These are phyloP conservation scores for Larix kaempferi DNA, from an alignment of 75 land plant genomes.

Conservation along the genomic window DNA sequence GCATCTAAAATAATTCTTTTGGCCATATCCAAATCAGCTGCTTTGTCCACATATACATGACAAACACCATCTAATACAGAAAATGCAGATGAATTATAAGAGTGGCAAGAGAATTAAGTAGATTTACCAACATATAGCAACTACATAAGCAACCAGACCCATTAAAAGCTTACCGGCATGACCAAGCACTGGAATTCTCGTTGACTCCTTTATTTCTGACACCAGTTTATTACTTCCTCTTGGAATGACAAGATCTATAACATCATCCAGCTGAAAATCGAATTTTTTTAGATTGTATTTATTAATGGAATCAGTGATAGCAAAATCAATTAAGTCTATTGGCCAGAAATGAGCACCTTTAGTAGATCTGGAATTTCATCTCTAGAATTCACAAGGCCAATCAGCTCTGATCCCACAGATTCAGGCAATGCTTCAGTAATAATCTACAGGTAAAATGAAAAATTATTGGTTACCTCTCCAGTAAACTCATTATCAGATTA, in stretches of 20 bases:
- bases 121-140: background rate
- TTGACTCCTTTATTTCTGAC: conserved; percentile 82
- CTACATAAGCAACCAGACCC: background rate
- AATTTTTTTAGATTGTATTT: background rate
- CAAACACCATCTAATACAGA: conserved; percentile 81
- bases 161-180: conserved; percentile 75
- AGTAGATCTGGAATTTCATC: conserved; percentile 95
- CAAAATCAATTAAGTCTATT: background rate
- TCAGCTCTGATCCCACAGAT: conserved; percentile 70
- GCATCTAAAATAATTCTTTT: conserved; percentile 81
- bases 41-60: conserved; percentile 94
- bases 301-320: background rate
- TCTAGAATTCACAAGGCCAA: conserved; percentile 92
- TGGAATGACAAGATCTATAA: conserved; percentile 97
- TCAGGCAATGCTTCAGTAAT: conserved; percentile 85
- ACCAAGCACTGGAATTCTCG: conserved; percentile 96
- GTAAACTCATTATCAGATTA: background rate
- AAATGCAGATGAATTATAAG: background rate
- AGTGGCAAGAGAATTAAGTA: background rate
- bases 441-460: conserved; percentile 39
- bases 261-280: conserved; percentile 86
- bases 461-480: background rate
- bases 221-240: conserved; percentile 97
- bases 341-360: conserved; percentile 48
- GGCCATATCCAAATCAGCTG: conserved; percentile 76